These are phyloP conservation scores for Aphanocladium album DNA, from an alignment of 2,329 filamentous ascomycete genomes.

Conservation along the genomic window DNA sequence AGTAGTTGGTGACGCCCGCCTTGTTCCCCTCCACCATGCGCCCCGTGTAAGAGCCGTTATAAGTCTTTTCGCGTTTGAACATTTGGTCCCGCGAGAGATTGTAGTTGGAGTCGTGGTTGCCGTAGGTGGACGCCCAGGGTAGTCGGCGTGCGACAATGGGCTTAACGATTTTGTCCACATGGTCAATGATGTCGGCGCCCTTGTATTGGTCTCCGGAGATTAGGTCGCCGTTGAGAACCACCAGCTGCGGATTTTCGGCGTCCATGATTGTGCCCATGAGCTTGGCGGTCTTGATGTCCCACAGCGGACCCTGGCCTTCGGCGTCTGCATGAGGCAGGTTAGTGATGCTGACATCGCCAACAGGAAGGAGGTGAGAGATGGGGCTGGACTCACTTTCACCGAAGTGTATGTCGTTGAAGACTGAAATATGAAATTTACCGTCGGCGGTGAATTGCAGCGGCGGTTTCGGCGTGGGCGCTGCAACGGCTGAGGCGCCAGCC, in stretches of 20 bases:
- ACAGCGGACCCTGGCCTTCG: conserved; percentile 39
- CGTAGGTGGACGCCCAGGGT: conserved; percentile 15
- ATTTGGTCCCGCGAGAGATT: conserved; percentile 17
- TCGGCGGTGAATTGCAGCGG: conserved; percentile 31
- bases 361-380: neutral
- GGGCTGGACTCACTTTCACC: conserved; percentile 51
- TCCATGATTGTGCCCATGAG: conserved; percentile 57
- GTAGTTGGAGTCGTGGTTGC: conserved; percentile 16
- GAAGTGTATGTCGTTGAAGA: conserved; percentile 68
- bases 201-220: conserved; percentile 10
- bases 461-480: neutral
- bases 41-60: conserved; percentile 19
- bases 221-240: conserved; percentile 42
- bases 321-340: neutral
- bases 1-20: conserved; percentile 38
- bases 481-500: neutral
- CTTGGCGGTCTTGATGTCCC: conserved; percentile 51
- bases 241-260: conserved; percentile 52
- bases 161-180: conserved; percentile 14
- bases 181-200: conserved; percentile 1
- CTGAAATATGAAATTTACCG: conserved; percentile 47
- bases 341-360: neutral
- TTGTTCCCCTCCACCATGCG: conserved; percentile 18
- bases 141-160: conserved; percentile 39
- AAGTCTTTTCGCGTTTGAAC: conserved; percentile 21